Evolutionary conservation across 2,329 filamentous ascomycete genomes (phyloP), one percentile per base, ranked within the genome.

Genomic region (Biscogniauxia marginata): DNA sequence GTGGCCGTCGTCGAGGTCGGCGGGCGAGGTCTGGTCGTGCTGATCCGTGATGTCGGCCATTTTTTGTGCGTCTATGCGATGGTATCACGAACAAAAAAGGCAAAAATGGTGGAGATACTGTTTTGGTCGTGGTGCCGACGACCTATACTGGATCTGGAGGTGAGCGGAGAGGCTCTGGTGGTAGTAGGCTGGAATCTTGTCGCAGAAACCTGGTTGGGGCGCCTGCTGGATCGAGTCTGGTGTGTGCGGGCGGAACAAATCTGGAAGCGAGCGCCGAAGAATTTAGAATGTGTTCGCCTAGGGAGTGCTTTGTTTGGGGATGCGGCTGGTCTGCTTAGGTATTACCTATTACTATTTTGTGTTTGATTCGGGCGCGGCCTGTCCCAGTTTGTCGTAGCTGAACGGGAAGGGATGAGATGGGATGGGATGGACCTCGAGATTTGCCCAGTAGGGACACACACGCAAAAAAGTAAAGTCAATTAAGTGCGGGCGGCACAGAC

Each of bases 31-130:
- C 73, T 90, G 87, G 70, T 89, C 86, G 80, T 90, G 86, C 73
- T 89, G 87, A 71, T 89, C 86, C 66, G 87, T 84, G 77, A 91
- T 88, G 79, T 92, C 89, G 81, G 87, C 87, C 89, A 92, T 91
- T 74, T 70, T 74, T 60, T 68, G 67, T 56, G 57, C 16, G 48
- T 63, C 57, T 52, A 55, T 61, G 63, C 61, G 62, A 65, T 67
- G 70, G 74, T 77, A 81, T 78, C 73, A 77, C 75, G 74, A 79
- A 79, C 70, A 62, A 72, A 77, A 82, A 79, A 75, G 76, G 75
- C 70, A 76, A 82, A 78, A 76, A 75, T 70, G 69, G 82, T 83
- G 81, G 81, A 84, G 80, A 82, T 82, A 75, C 82, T 84, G 76
- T 75, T 84, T 84, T 83, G 82, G 83, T 82, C 77, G 80, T 83